Evolutionary conservation across 2,329 filamentous ascomycete species (phyloP).

Genomic region (Neonectria faginata): DNA sequence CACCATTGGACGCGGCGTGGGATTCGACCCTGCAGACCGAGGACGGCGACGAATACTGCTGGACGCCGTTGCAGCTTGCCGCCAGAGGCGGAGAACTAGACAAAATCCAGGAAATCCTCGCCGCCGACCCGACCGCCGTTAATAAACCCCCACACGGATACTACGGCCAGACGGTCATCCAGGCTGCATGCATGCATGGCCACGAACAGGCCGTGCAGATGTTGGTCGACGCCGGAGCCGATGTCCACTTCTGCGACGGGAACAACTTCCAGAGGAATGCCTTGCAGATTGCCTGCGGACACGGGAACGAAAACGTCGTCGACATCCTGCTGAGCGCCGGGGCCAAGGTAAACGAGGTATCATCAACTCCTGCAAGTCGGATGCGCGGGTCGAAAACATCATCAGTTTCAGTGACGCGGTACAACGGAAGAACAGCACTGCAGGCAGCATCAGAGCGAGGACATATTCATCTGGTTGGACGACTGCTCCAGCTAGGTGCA

Average conservation of each 20-base stretch:
- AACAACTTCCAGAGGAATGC: constrained; percentile 8
- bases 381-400: background rate
- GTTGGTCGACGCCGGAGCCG: constrained; percentile 1
- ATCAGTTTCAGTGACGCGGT: constrained; percentile 2
- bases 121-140: background rate
- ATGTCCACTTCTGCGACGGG: constrained; percentile 4
- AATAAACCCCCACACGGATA: background rate
- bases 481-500: constrained; percentile 2
- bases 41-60: constrained; percentile 8
- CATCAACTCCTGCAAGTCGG: constrained; percentile 2
- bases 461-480: background rate
- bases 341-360: constrained; percentile 2
- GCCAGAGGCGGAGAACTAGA: constrained; percentile 1
- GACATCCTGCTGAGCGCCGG: background rate
- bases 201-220: background rate
- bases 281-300: background rate
- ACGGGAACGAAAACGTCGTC: background rate
- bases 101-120: constrained; percentile 1
- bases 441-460: constrained; percentile 5
- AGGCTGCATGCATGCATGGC: constrained; percentile 6
- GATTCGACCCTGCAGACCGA: constrained; percentile 6
- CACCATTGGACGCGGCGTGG: constrained; percentile 5
- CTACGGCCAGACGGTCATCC: constrained; percentile 2
- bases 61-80: constrained; percentile 5
- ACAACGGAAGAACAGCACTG: constrained; percentile 8